Evolutionary conservation across 257 asterid genomes (phyloP), one percentile per base, ranked within the genome.

Genomic region (Primulina tabacum): DNA sequence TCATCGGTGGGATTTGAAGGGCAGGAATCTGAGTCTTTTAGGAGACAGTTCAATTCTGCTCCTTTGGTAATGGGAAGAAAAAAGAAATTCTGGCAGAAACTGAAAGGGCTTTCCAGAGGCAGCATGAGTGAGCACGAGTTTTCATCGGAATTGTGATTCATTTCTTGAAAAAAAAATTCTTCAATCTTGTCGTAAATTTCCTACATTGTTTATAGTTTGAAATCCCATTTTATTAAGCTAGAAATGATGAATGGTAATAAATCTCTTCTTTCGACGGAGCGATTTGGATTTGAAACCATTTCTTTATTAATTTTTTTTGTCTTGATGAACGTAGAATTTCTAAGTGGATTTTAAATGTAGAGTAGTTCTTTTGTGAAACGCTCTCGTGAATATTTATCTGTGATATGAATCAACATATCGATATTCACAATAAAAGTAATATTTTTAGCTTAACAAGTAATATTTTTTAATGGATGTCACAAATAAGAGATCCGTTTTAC

Each of bases 21-120:
- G 68, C 70, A 32, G 60, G 97, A 87, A 71, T 88, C 89, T 0
- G 93, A 80, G 74, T 88, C 96, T 35, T 88, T 85, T 69, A 81
- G 93, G 82, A 82, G 96, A 72, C 86, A 90, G 56, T 92, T 82
- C 68, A 90, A 90, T 60, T 92, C 97, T 8, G 98, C 88, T 63
- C 98, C 98, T 17, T 58, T 90, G 71, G 81, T 76, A 63, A 71
- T 74, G 89, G 92, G 71, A 72, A 69, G 87, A 33, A 85, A 79
- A 64, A 68, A 67, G 66, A 85, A 71, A 28, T 85, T 92, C 62
- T 92, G 98, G 98, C 87, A 86, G 72, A 75, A 92, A 50, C 67
- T 85, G 32, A 82, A 82, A 80, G 84, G 84, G 28, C 32, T 82
- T 71, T 83, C 96, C 0, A 73, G 90, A 72, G 98, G 97, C 64